Evolutionary conservation across 2,329 filamentous ascomycete genomes (phyloP), one percentile per base, ranked within the genome.

Genomic region (Endoconidiophora polonica): DNA sequence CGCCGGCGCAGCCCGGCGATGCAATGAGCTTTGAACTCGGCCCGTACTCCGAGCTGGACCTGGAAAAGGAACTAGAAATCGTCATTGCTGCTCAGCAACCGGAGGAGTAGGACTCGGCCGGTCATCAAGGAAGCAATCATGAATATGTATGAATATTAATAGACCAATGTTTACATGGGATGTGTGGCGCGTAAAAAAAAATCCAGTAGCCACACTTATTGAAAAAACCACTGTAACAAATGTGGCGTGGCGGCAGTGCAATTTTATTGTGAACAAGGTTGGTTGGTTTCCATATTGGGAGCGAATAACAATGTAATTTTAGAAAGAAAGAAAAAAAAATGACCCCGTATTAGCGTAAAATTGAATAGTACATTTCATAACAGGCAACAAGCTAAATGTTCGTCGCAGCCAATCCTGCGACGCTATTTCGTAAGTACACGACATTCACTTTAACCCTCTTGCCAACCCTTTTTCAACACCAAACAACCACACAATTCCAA

Each of bases 171-270:
- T 36, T 7, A 20, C 24, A 40, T 14, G 16, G 48, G 29, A 12
- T 39, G 49, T 62, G 12, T 36, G 40, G 40, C 20, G 40, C 18
- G 4, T 22, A 43, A 5, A 18, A 40, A 20, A 24, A 22, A 24
- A 14, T 10, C 16, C n/a, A 24, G 20, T 44, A 20, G 42, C 42
- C n/a, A 44, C 42, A 18, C 42, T 9, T 12, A 24, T 24, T 24
- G 20, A 24, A 14, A 3, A 12, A 24, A 20, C 38, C 38, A 40
- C 38, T 40, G 12, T 40, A 14, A 46, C 16, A 38, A 23, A 9
- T 46, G 44, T 46, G 44, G 44, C 44, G 44, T 38, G 29, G 18
- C 44, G 44, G 44, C 44, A 46, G 44, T 46, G 44, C 44, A 46
- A 16, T 3, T 20, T 40, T n/a, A 16, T 40, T 40, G 16, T 18